Base-by-base conservation (phyloP, 2,329 filamentous ascomycete species). In the Parastagonospora avenae region DNA sequence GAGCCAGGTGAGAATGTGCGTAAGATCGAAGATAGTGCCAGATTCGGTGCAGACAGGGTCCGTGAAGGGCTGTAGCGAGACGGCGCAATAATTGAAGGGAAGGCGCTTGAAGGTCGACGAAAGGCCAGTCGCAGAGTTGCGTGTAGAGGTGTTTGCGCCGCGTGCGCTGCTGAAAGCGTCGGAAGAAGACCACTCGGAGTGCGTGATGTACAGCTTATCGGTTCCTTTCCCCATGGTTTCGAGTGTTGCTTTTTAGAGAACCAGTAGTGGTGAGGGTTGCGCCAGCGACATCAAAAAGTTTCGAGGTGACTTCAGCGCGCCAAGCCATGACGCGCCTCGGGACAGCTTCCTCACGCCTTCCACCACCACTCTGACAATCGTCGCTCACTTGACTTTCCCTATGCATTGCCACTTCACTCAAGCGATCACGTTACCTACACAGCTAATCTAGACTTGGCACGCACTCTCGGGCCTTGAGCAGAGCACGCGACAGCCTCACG, bases 11-110 rank as follows among this genome's bases (percentile, higher is more conserved):
- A 92, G 80, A 53, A 99, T 97, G 68, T 96, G 91, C 63, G 94
- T 93, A 63, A 97, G 84, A 68, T 99, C 95, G 75, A 97, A 99
- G 53, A 96, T 93, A 10, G 88, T 94, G 46, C 94, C 94, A 36
- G 89, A 82, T 3, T 83, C 70, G 1, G 93, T 97, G 79, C 94
- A 99, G 31, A 99, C 94, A 4, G 94, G 92, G 68, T 96, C 90
- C 68, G 88, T 85, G 79, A 97, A 99, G 7, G 95, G 95, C 71
- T 97, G 94, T 30, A 99, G 87, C 54, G 91, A 96, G 33, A 96
- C 87, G 55, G 94, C 91, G 83, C 94, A 99, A 78, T 94, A 97
- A 81, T 97, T 97, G 84, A 95, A 99, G 28, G 95, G 94, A 1
- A 99, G 84, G 39, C 91, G 89, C 68, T 89, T 91, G 79, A 97